Evolutionary conservation across 2,329 filamentous ascomycete genomes (phyloP), one percentile per base, ranked within the genome.

Genomic region (Epichloe amarillans): DNA sequence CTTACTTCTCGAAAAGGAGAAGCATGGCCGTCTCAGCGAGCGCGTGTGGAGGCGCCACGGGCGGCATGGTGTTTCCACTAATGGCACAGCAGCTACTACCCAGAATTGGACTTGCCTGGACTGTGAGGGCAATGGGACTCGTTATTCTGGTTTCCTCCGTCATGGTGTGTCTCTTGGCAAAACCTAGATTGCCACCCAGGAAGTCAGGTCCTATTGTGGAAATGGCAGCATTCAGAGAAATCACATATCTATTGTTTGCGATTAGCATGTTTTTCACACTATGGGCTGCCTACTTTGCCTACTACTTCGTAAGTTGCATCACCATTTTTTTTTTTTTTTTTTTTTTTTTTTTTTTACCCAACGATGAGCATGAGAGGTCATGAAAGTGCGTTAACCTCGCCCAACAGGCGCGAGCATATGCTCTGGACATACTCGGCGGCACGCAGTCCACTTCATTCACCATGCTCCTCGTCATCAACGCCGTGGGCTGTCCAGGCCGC

Each of bases 41-140:
- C 10, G 77, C 80, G 0, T 75, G 74, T 0, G 84, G 83, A 1
- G 79, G 77, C 26, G 74, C 74, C 0, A 76, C 76, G 0, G 83
- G 83, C 1, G 82, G 82, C 0, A 66, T 84, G 21, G 69, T 85
- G 3, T 86, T 82, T 59, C 82, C 83, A 0, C 68, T 77, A 2
- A 71, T 79, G 17, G 69, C 76, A 1, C 69, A 73, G 57, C 73
- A 79, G 50, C 64, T 84, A 11, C 64, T 83, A 2, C 77, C 80
- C 0, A 69, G 67, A 17, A 65, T 84, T 3, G 82, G 82, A 0
- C 85, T 83, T 58, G 69, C 71, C 0, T 84, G 81, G 80, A 82
- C 82, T 0, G 72, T 83, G n/a, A 69, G 82, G 0, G 72, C 75
- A 0, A 71, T 83, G 54, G 82, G 76, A 0, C 74, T 86, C 48